A percentile compares a stretch with the other conserved stretches of the same genome.
phyloP scores from a whole-genome alignment of 1,284 basidiomycete species.

The Lignosus rhinocerotis region DNA sequence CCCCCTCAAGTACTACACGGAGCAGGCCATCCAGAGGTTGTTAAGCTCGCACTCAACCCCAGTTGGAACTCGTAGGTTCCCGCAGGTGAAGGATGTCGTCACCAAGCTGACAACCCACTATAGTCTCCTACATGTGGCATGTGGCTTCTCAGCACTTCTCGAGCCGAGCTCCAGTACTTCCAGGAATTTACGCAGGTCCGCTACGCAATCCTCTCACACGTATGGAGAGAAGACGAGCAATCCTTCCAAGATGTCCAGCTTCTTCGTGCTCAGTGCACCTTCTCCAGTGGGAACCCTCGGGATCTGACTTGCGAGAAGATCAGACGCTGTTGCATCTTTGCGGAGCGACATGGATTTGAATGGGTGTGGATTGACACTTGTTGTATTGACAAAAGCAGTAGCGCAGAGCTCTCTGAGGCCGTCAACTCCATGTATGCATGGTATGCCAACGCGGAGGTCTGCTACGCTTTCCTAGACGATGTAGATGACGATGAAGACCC shows the following conservation, averaged over 20 bases:
- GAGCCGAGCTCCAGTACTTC: neutral
- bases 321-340: neutral
- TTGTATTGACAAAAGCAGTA: neutral
- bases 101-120: neutral
- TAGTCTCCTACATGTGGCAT: neutral
- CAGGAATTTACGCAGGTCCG: neutral
- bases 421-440: neutral
- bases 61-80: neutral
- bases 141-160: neutral
- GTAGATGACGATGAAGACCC: neutral
- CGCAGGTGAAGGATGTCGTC: neutral
- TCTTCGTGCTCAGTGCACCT: neutral
- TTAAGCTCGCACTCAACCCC: neutral
- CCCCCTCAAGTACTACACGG: too few species aligned
- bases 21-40: too few species aligned
- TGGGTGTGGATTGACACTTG: slow-evolving; percentile 1
- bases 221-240: neutral
- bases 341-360: neutral
- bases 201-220: neutral
- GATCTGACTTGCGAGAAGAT: neutral
- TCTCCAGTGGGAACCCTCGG: neutral
- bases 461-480: neutral
- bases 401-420: neutral
- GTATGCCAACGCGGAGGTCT: neutral
- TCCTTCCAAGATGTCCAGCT: neutral